These are phyloP conservation scores for Pyrenula aspistea DNA, from an alignment of 495 filamentous ascomycete species.

Conservation along the genomic window DNA sequence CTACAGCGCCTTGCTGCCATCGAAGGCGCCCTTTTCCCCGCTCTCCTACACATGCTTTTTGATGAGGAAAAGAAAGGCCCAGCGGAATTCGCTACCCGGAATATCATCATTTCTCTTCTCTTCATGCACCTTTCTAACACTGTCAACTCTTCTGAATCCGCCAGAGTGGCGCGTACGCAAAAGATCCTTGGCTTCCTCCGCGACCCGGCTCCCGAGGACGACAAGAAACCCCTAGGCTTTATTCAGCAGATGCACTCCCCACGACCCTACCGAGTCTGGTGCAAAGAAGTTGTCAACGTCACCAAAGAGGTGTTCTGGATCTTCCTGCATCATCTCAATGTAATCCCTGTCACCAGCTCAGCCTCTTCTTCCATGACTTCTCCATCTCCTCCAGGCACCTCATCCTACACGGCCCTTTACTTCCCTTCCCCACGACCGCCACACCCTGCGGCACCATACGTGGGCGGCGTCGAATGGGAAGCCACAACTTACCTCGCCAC, in stretches of 20 bases:
- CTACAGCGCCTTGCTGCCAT: slow-evolving; percentile 70
- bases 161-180: slow-evolving; percentile 40
- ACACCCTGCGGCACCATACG: slow-evolving; percentile 88
- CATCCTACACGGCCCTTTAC: slow-evolving; percentile 52
- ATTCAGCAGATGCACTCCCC: slow-evolving; percentile 79
- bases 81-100: slow-evolving; percentile 85
- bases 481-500: slow-evolving; percentile 90
- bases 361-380: slow-evolving; percentile 12
- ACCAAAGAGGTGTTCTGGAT: slow-evolving; percentile 99
- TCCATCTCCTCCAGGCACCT: no score
- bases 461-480: slow-evolving; percentile 98
- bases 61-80: slow-evolving; percentile 96
- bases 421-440: slow-evolving; percentile 85
- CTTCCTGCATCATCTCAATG: slow-evolving; percentile 86
- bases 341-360: slow-evolving; percentile 46
- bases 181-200: slow-evolving; percentile 66
- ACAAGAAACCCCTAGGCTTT: slow-evolving; percentile 66
- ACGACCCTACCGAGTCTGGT: slow-evolving; percentile 86
- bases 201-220: slow-evolving; percentile 67
- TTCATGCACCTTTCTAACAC: slow-evolving; percentile 68
- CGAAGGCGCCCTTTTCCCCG: slow-evolving; percentile 72
- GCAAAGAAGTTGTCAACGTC: slow-evolving; percentile 79
- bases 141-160: slow-evolving; percentile 35
- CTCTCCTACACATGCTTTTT: slow-evolving; percentile 78
- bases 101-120: slow-evolving; percentile 73